Evolutionary conservation across 2,329 filamentous ascomycete species (phyloP).

Genomic region (Colletotrichum filicis): DNA sequence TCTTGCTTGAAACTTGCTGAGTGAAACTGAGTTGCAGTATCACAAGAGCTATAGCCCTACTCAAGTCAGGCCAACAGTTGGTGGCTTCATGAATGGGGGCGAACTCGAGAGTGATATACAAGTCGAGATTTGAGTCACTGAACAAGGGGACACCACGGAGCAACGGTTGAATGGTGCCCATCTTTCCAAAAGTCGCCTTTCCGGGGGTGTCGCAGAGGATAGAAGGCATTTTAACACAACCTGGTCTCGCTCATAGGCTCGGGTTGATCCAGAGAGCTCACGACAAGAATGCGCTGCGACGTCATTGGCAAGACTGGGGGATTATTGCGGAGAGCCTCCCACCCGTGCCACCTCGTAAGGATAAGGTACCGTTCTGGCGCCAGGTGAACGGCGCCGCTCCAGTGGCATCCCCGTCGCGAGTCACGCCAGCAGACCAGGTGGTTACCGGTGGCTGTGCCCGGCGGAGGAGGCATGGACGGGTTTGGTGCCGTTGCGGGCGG

Average conservation of each 20-base stretch:
- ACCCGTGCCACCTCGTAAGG: constrained; percentile 10
- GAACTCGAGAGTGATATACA: constrained; percentile 33
- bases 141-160: constrained; percentile 42
- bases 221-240: constrained; percentile 34
- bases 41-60: constrained; percentile 18
- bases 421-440: constrained; percentile 14
- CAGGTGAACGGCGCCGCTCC: not conserved
- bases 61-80: constrained; percentile 7
- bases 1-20: constrained; percentile 29
- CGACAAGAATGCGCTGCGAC: constrained; percentile 36
- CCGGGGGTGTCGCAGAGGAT: constrained; percentile 27
- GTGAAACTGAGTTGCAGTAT: constrained; percentile 11
- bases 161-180: constrained; percentile 40
- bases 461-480: constrained; percentile 2
- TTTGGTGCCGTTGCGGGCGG: constrained; percentile 16
- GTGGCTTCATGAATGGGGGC: constrained; percentile 26
- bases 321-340: constrained; percentile 26
- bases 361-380: not conserved
- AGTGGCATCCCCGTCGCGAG: constrained; percentile 25
- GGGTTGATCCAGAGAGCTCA: constrained; percentile 20
- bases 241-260: constrained; percentile 29
- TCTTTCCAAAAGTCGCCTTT: constrained; percentile 39
- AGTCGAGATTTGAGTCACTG: constrained; percentile 32
- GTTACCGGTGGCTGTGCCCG: constrained; percentile 32
- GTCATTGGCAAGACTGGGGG: constrained; percentile 32